Conservation (phyloP, 139 green algal species). For the Ettlia oleoabundans region DNA sequence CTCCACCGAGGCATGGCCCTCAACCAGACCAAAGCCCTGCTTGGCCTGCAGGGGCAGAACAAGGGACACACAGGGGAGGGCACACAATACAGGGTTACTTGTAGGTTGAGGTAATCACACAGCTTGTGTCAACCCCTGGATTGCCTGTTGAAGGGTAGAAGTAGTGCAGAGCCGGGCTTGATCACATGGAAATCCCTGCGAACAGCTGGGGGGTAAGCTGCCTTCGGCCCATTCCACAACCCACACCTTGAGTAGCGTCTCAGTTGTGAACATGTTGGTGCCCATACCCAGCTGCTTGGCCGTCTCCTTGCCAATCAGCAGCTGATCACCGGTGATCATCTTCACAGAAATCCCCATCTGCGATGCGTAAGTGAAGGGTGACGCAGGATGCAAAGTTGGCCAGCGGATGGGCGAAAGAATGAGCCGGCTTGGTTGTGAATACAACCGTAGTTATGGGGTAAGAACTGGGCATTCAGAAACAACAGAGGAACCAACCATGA, state of each 20-base stretch:
- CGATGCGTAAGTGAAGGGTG: neutral
- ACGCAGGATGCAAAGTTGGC: neutral
- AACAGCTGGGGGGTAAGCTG: no score
- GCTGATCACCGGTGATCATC: conserved; percentile 92
- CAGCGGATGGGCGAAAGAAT: neutral
- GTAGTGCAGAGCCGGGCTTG: no score
- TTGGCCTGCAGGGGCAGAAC: conserved; percentile 41
- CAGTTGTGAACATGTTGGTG: conserved; percentile 75
- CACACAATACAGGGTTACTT: neutral
- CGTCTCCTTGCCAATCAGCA: conserved; percentile 87
- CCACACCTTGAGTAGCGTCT: conserved; percentile 52
- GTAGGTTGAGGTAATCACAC: no score
- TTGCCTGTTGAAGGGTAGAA: no score
- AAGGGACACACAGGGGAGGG: no score
- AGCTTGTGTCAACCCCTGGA: no score
- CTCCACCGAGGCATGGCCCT: conserved; percentile 55
- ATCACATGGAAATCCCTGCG: no score
- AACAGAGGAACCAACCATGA: no score
- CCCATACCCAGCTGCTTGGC: conserved; percentile 87
- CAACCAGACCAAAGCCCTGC: conserved; percentile 52
- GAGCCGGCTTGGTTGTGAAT: neutral
- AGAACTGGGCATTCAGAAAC: no score
- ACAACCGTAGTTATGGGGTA: no score
- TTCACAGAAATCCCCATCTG: conserved; percentile 63
- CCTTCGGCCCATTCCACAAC: no score